Base-by-base conservation (phyloP, 345 rosid species). In the Salix arbutifolia region DNA sequence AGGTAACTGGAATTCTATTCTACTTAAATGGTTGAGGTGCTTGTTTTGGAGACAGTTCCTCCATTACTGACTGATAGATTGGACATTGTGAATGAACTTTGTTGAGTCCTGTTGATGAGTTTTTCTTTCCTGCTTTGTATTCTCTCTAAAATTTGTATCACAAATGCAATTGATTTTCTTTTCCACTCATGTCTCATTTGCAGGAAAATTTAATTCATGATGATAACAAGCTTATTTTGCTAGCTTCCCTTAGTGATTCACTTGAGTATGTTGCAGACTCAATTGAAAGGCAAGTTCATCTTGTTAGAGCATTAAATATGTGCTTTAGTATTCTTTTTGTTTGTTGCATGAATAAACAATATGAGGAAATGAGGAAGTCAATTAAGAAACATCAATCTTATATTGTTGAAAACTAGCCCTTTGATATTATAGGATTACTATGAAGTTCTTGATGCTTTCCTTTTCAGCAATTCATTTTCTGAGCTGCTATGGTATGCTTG, bases 181-280 rank as follows among this genome's bases (percentile, higher is more conserved):
- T 53, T 30, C 64, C 38, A 0, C 42, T 69, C 13, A 17, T 71
- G 53, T 37, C 37, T 66, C 62, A 44, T 82, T 50, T 81, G 78
- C 97, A 94, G 99, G 99, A 96, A 69, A 91, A 91, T 89, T 87
- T 94, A 76, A 96, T 96, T 74, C 97, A 89, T 77, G 98, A 96
- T 83, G 97, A 92, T 81, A 90, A 87, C 89, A 96, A 93, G 83
- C 89, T 96, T 76, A 86, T 96, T 82, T 88, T 96, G 91, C 83
- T 96, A 71, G 98, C 99, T 71, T 96, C 98, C 62, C 91, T 96
- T 65, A 90, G 98, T 83, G 97, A 96, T 90, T 96, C 99, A 21
- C 89, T 92, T 82, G 98, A 96, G 83, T 96, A 89, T 79, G 91
- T 92, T 77, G 99, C 98, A n/a, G 97, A 91, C 74, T 96, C 99